A percentile compares a stretch with the other conserved stretches of the same genome.
These are phyloP conservation scores for Pyropia haitanensis DNA, from an alignment of 23 red algal species.

Conservation along the genomic window DNA sequence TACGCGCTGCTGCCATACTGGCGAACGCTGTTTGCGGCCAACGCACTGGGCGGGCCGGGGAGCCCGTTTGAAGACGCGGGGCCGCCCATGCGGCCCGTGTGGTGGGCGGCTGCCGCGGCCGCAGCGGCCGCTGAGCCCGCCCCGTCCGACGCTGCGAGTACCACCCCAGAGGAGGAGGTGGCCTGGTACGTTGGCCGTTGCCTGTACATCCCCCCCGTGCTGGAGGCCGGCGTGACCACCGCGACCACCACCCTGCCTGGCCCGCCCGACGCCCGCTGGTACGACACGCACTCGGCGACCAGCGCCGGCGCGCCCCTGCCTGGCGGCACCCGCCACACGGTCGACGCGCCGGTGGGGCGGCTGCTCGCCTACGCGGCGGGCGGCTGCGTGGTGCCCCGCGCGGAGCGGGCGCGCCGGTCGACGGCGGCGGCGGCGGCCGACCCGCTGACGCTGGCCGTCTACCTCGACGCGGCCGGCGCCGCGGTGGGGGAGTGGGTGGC, in stretches of 20 bases:
- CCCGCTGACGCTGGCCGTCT: conserved; percentile 70
- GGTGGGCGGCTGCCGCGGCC: conserved; percentile 20
- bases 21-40: conserved; percentile 69
- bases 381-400: conserved; percentile 64
- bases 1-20: conserved; percentile 85
- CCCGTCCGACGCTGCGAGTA: conserved; percentile 11
- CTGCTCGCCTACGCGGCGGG: conserved; percentile 74
- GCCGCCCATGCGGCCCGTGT: conserved; percentile 92
- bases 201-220: conserved; percentile 61
- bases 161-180: conserved; percentile 5
- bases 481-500: conserved; percentile 67
- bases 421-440: conserved; percentile 48
- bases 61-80: background rate
- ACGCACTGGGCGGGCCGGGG: conserved; percentile 12
- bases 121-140: conserved; percentile 11
- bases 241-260: conserved; percentile 49
- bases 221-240: conserved; percentile 31
- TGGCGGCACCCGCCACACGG: conserved; percentile 7
- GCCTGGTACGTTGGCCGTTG: conserved; percentile 74
- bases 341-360: conserved; percentile 19
- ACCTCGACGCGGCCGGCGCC: conserved; percentile 30
- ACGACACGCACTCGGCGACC: conserved; percentile 8
- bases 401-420: conserved; percentile 56
- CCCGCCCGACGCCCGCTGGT: conserved; percentile 30
- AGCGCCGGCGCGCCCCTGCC: background rate